phyloP scores from a whole-genome alignment of 2,329 filamentous ascomycete species.

The Aspergillus novofumigatus region DNA sequence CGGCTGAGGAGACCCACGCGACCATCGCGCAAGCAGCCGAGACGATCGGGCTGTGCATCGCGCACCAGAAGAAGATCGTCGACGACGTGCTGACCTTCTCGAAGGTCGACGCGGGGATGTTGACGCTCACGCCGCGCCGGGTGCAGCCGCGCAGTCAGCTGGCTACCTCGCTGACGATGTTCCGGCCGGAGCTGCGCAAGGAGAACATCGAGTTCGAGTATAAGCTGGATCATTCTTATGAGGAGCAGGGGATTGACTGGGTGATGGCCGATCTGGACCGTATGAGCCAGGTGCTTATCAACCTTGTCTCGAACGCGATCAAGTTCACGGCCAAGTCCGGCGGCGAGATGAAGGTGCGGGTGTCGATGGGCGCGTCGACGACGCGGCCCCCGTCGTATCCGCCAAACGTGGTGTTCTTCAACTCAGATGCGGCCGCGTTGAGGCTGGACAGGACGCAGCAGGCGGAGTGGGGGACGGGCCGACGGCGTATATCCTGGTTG shows the following conservation, averaged over 20 bases:
- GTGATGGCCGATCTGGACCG: slow-evolving; percentile 68
- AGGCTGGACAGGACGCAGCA: slow-evolving; percentile 32
- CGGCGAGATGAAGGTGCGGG: slow-evolving; percentile 38
- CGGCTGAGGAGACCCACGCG: slow-evolving; percentile 41
- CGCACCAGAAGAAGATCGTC: slow-evolving; percentile 77
- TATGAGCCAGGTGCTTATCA: slow-evolving; percentile 74
- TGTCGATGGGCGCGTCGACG: slow-evolving; percentile 50
- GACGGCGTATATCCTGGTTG: slow-evolving; percentile 63
- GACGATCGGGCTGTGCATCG: slow-evolving; percentile 71
- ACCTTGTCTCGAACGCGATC: slow-evolving; percentile 74
- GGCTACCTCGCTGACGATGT: slow-evolving; percentile 68
- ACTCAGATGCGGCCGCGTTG: slow-evolving; percentile 14
- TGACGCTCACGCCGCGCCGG: slow-evolving; percentile 67
- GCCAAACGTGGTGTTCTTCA: slow-evolving; percentile 33
- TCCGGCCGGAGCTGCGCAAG: slow-evolving; percentile 68
- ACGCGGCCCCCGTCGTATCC: slow-evolving; percentile 42
- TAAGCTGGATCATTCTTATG: slow-evolving; percentile 59
- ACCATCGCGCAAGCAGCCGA: slow-evolving; percentile 69
- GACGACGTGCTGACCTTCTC: slow-evolving; percentile 70
- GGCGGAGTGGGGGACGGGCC: slow-evolving; percentile 55
- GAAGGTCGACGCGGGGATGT: slow-evolving; percentile 70
- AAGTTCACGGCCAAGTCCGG: slow-evolving; percentile 66
- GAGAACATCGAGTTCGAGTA: slow-evolving; percentile 65
- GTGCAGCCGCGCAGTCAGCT: slow-evolving; percentile 65
- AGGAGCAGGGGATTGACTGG: slow-evolving; percentile 57